Base-by-base conservation (phyloP, 2,329 filamentous ascomycete species). In the Cryphonectria japonica region DNA sequence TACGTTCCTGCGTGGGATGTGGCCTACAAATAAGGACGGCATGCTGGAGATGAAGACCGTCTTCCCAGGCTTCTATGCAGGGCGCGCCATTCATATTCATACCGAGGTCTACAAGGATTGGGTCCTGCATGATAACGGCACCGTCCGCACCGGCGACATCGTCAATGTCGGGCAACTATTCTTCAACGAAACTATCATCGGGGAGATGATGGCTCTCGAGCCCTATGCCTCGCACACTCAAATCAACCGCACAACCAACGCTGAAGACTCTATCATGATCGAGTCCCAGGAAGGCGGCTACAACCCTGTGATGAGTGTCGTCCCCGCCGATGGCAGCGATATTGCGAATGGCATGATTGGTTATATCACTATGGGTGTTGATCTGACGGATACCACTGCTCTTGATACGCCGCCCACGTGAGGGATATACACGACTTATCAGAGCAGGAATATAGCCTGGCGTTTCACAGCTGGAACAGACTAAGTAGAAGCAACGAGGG, bases 211-310 rank as follows among this genome's bases (percentile, higher is more conserved):
- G 77, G 76, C 76, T 0, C 60, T 80, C 3, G 75, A 80, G 70
- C 80, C 79, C 2, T 82, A 82, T 62, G 74, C 41, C 3, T 75
- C 71, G 7, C 79, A 81, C 69, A 80, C 77, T 0, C 34, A 78
- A 72, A 80, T 81, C 59, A 77, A 81, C 66, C 78, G 80, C 14
- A 80, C 79, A 13, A 77, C 75, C 19, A 82, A 82, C 68, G 75
- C 64, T 19, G 62, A 69, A 8, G 66, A 71, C 34, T 29, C 37
- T 29, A 64, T 71, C 39, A 57, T 71, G 26, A 52, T 41, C 7
- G 41, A 41, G 37, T 52, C 57, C n/a, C 13, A 32, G 37, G 69
- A 50, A 19, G 46, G 57, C 1, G 69, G 66, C 4, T 71, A 68
- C 61, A 66, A 66, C 26, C 69, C 69, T 2, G 43, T 71, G 2